Evolutionary conservation across 2,329 filamentous ascomycete genomes (phyloP), one percentile per base, ranked within the genome.

Genomic region (Decorospora gaudefroyi): DNA sequence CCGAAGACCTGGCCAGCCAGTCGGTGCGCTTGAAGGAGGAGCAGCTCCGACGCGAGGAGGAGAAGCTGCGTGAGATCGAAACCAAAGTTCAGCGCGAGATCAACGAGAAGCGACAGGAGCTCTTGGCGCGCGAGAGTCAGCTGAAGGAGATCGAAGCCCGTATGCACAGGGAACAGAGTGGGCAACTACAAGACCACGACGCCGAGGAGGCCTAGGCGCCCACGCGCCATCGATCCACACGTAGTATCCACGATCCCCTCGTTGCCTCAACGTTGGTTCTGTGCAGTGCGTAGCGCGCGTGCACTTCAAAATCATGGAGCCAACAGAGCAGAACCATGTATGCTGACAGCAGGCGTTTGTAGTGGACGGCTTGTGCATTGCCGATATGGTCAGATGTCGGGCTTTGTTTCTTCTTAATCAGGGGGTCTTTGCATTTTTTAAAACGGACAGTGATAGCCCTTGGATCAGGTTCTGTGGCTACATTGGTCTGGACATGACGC

Each of bases 61-160:
- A 99, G 87, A 99, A 99, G 81, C 86, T 99, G 55, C 89, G 93
- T 74, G 93, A 99, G 79, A 97, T 99, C 72, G 93, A 99, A 73
- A 81, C 96, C 79, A 99, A 99, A 86, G 93, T 99, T 54, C 93
- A 99, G 79, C 89, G 93, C 71, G 93, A 99, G 77, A 99, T 99
- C 79, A 96, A 96, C 77, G 93, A 97, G 83, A 99, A 99, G 84
- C 86, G 93, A 78, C 93, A 99, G 78, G 93, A 99, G 76, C 82
- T 99, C 52, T 73, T 99, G 75, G 93, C 93, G 57, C 90, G 93
- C 74, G 93, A 99, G 79, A 96, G 90, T 68, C 93, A 99, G 78
- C 84, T 99, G 64, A 92, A 93, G 76, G 93, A 99, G 80, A 96
- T 99, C 70, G 92, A 97, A 76, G 92, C 91, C 53, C 87, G 92